These are phyloP conservation scores for Pyrenophora teres DNA, from an alignment of 2,329 filamentous ascomycete species.

Conservation along the genomic window DNA sequence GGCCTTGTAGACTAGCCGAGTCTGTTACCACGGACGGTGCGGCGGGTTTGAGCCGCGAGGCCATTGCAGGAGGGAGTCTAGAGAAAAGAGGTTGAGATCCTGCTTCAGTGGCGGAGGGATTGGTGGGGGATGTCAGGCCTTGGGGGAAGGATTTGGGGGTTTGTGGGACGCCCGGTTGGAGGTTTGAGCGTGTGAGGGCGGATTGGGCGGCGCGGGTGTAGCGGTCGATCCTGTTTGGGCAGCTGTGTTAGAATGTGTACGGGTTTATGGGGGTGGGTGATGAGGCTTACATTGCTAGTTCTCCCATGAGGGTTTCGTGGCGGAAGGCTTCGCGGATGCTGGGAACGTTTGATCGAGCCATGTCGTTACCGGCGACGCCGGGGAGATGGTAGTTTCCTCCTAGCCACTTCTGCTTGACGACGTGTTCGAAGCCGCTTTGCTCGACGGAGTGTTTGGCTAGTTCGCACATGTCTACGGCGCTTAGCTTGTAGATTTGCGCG, in stretches of 20 bases:
- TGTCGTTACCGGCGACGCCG: conserved; percentile 83
- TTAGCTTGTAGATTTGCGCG: conserved; percentile 97
- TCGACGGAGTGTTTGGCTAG: conserved; percentile 93
- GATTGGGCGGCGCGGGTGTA: conserved; percentile 49
- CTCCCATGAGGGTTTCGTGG: conserved; percentile 81
- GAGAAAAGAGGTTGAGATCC: conserved; percentile 34
- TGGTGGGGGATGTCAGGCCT: conserved; percentile 39
- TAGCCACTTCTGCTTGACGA: conserved; percentile 90
- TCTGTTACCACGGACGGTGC: conserved; percentile 23
- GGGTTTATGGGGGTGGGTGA: no score
- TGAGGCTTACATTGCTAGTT: conserved; percentile 74
- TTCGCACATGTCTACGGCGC: conserved; percentile 97
- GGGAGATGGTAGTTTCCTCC: conserved; percentile 77
- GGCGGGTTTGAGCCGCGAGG: conserved; percentile 43
- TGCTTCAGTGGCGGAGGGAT: conserved; percentile 43
- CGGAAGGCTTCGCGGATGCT: conserved; percentile 90
- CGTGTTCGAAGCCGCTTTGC: conserved; percentile 90
- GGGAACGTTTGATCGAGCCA: conserved; percentile 95
- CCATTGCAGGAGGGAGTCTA: conserved; percentile 41
- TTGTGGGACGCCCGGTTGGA: conserved; percentile 38
- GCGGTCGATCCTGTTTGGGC: conserved; percentile 42
- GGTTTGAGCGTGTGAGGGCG: conserved; percentile 44
- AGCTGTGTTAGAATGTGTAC: no score
- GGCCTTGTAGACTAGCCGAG: conserved; percentile 18
- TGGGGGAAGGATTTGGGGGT: conserved; percentile 36